Evolutionary conservation across 495 filamentous ascomycete genomes (phyloP), one percentile per base, ranked within the genome.

Genomic region (Tetracladium marchalianum): DNA sequence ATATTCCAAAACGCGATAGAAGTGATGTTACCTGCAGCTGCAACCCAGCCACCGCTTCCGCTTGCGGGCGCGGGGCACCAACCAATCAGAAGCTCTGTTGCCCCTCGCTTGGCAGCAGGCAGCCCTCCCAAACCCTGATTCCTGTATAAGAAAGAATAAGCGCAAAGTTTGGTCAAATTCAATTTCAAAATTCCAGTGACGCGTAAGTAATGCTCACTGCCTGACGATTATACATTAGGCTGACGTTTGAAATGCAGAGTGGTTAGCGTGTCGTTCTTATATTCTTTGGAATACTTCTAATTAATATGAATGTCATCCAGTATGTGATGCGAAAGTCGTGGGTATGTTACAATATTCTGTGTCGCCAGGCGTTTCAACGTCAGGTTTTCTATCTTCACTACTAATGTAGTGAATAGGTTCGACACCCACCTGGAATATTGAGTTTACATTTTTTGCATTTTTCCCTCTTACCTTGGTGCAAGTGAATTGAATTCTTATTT

Each of bases 191-290:
- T 53, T 59, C 56, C 56, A 56, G 56, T 59, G 56, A 59, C 56
- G 56, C 56, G 56, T 59, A 55, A 56, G 56, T 54, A 12, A 39
- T 56, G 49, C 49, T 59, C 47, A 49, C 50, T 56, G 56, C 53
- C 53, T 52, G n/a, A 18, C 53, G 50, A 51, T 43, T 37, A 48
- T 11, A 56, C 49, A 43, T 50, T 22, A 43, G 43, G 50, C 52
- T 58, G 53, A 56, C 31, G 42, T 46, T 48, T 36, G 31, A 19
- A 22, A n/a, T n/a, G n/a, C 27, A 56, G 52, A 59, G 56, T 58
- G 56, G 56, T 59, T 59, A 59, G 56, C 56, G 56, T 59, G 56
- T 59, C 56, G 56, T 59, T 59, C 56, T 59, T 59, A 56, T 59
- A 59, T 56, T 44, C 39, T 54, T 51, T 41, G 16, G 15, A 18